A percentile compares a stretch with the other conserved stretches of the same genome.
phyloP scores from a whole-genome alignment of 2,329 filamentous ascomycete species.

The Colletotrichum liriopes region DNA sequence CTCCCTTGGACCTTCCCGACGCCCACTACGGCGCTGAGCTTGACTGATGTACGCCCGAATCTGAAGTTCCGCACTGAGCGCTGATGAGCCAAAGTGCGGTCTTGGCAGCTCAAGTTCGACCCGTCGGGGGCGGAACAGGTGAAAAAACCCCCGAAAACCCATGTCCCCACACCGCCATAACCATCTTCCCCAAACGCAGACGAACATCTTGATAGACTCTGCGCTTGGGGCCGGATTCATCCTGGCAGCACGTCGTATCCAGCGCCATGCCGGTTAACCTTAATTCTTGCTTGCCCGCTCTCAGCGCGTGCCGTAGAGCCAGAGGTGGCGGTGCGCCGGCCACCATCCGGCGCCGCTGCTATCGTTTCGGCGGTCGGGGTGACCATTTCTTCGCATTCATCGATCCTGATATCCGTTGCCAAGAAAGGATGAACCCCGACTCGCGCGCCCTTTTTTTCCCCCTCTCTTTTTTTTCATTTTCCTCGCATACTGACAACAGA shows the following conservation, averaged over 20 bases:
- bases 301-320: neutral
- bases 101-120: constrained; percentile 16
- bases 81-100: neutral
- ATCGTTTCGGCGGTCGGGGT: neutral
- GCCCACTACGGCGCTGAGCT: too few relatives aligned
- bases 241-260: constrained; percentile 20
- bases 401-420: neutral
- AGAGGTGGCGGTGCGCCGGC: constrained; percentile 30
- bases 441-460: constrained; percentile 13
- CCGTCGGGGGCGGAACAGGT: neutral
- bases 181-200: constrained; percentile 8
- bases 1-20: neutral
- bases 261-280: constrained; percentile 28
- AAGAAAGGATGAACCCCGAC: constrained; percentile 33
- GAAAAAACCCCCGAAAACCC: neutral
- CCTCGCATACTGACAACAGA: neutral
- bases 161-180: neutral
- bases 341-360: neutral
- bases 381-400: neutral
- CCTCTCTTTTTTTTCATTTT: neutral
- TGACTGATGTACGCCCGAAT: neutral
- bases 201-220: constrained; percentile 24
- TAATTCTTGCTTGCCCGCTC: neutral
- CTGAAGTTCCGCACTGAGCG: constrained; percentile 11
- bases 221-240: constrained; percentile 11